Evolutionary conservation across 768 basidiomycete genomes (phyloP).

Genomic region (Hortiboletus flavorubellus): DNA sequence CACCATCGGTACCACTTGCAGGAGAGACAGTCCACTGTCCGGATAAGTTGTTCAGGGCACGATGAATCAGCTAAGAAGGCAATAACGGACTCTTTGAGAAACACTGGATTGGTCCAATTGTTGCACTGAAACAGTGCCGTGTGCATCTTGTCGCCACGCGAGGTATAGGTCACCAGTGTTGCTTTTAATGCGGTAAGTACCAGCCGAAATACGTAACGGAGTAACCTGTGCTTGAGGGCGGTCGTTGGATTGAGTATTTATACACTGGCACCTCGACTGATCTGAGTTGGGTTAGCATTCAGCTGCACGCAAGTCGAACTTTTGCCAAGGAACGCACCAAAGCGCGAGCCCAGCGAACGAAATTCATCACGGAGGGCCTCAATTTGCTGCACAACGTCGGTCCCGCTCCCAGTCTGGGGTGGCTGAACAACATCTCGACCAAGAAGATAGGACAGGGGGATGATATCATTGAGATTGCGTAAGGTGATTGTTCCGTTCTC

Average conservation of each 20-base stretch:
- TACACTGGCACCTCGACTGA: not conserved
- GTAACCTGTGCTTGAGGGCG: not conserved
- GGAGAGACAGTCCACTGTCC: not conserved
- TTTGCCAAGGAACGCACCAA: not conserved
- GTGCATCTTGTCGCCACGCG: not conserved
- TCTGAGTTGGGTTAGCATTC: not conserved
- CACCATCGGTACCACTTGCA: not conserved
- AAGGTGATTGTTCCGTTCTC: not conserved
- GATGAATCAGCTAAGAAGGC: not conserved
- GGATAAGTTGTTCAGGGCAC: not conserved
- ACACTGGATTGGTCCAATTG: not conserved
- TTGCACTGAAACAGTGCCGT: not conserved
- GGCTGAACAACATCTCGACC: not conserved
- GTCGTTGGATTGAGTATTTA: not conserved
- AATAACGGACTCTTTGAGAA: not conserved
- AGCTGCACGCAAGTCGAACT: not conserved
- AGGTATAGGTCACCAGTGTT: not conserved
- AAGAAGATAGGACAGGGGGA: not conserved
- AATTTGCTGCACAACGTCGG: not conserved
- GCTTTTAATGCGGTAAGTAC: slow-evolving; percentile 1
- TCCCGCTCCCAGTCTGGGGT: not conserved
- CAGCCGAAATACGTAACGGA: not conserved
- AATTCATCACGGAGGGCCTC: not conserved
- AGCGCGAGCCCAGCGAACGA: not conserved
- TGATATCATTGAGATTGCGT: not conserved